Conservation (phyloP, 768 basidiomycete species). For the Boletus speciosus region DNA sequence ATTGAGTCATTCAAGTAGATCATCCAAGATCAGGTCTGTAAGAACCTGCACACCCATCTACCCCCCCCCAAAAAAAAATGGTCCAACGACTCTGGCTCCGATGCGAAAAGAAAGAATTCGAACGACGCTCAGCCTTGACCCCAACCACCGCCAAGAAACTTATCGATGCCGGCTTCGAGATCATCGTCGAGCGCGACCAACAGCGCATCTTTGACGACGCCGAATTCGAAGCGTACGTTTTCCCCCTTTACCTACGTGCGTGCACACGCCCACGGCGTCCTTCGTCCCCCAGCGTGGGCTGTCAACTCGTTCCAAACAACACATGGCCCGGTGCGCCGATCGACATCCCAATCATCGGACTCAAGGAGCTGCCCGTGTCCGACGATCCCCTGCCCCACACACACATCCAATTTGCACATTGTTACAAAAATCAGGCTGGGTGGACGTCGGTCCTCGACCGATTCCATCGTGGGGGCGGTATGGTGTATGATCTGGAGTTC, state of each 20-base stretch:
- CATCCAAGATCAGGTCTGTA: no score
- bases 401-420: conserved; percentile 98
- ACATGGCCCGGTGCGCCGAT: conserved; percentile 82
- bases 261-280: not conserved
- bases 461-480: conserved; percentile 79
- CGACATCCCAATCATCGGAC: conserved; percentile 79
- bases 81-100: conserved; percentile 80
- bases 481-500: conserved; percentile 95
- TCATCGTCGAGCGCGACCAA: conserved; percentile 88
- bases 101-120: conserved; percentile 95
- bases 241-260: conserved; percentile 5
- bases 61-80: not conserved
- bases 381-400: conserved; percentile 83
- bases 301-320: conserved; percentile 81
- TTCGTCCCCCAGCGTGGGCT: conserved; percentile 66
- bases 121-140: conserved; percentile 88
- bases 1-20: no score
- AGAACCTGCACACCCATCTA: no score
- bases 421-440: conserved; percentile 93
- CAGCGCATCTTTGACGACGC: conserved; percentile 92
- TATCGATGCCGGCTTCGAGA: conserved; percentile 85
- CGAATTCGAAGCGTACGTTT: conserved; percentile 85
- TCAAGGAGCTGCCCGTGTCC: conserved; percentile 92
- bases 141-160: conserved; percentile 87
- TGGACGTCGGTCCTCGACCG: conserved; percentile 85